Evolutionary conservation across 2,329 filamentous ascomycete species (phyloP), one percentile per base, ranked within the genome.

Genomic region (Hypoxylon sp.): DNA sequence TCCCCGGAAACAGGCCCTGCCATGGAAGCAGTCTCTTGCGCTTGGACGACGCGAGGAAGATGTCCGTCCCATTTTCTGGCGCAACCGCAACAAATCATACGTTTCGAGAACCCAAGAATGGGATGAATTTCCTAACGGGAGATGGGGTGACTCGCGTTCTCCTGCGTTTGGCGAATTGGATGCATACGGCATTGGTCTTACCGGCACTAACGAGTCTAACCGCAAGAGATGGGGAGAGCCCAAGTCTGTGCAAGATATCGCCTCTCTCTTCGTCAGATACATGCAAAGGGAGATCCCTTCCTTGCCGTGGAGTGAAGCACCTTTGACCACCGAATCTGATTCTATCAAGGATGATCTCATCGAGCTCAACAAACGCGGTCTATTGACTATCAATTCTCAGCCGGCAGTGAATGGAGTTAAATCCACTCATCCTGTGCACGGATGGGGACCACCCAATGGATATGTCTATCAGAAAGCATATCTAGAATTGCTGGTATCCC

Each of bases 401-500:
- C 96, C 96, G 40, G 93, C 96, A 35, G 93, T 99, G 55, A 92
- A 98, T 75, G 94, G 95, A 40, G 92, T 91, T 70, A 95, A 94
- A 81, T 98, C 95, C 0, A 92, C 90, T 3, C 89, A 99, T 77
- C 89, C 93, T 0, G 85, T 97, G 6, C 92, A 97, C 79, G 96
- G 96, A 63, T 99, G 96, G 96, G 96, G 96, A 11, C 96, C 96
- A 3, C 87, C 90, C 69, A 97, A 97, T 75, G 96, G 96, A 66
- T 99, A 97, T 77, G 96, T 98, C 61, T 99, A 98, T 81, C 96
- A 99, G 79, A 99, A 99, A 84, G 93, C 95, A 3, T 99, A 99
- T 79, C 87, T 99, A 2, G 96, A 99, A 81, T 88, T 99, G 30
- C 85, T 99, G 2, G 90, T 98, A 25, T 90, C 94, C 13, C 93